Evolutionary conservation across 164 flowering plant species (phyloP), one percentile per base, ranked within the genome.

Genomic region (Magnolia sinica): DNA sequence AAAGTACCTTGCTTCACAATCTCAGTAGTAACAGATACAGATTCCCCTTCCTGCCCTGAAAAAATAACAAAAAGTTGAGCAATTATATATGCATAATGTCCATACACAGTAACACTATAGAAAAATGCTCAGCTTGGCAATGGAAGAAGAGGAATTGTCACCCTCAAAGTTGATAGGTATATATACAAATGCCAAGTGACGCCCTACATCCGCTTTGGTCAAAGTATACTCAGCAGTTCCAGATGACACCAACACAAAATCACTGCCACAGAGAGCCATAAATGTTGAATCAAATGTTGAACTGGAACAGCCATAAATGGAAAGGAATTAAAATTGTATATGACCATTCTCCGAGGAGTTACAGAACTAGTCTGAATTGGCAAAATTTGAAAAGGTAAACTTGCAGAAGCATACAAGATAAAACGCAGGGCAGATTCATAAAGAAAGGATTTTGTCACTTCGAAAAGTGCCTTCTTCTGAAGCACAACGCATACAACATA

Each of bases 111-210:
- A 72, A 74, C 31, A 1, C 71, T 31, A 45, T 64, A 58, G 52
- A 20, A 37, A 31, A 16, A 24, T 31, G 16, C 27, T 23, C 52
- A 58, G 22, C 52, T 72, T 51, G 63, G 74, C 29, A 76, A 68
- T 37, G 52, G 10, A 31, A 37, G 50, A 52, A 73, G 68, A 55
- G 19, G 61, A 55, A 55, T 55, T 16, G 79, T 29, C 74, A 94
- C 99, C 98, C 86, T 94, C 98, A 87, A 96, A 91, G 82, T 92
- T 96, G 76, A 87, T 88, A 24, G 99, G 99, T 71, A 90, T 76
- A 76, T 94, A 96, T 1, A 82, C 87, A 86, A 96, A 96, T 71
- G 86, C 85, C 87, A 96, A 76, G 29, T 84, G 88, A 51, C 78
- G 77, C 24, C 96, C 97, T 77, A 96, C 89, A 85, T 96, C 98